Base-by-base conservation (phyloP, 139 green algal genomes). In the Ettlia oleoabundans region DNA sequence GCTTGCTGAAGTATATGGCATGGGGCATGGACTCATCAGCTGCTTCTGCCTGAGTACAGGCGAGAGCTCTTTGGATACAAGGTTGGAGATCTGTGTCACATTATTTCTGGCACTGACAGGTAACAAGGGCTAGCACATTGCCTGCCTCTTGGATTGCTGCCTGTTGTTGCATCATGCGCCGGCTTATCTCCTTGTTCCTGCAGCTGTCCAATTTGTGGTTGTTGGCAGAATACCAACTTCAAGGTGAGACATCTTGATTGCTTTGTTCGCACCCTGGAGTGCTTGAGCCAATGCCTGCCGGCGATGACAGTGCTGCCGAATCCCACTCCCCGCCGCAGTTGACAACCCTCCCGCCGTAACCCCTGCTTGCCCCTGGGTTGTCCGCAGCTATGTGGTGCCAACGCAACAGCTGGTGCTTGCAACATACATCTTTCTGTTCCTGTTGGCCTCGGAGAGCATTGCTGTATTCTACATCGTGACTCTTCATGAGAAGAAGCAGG, bases 191-290 rank as follows among this genome's bases (percentile, higher is more conserved):
- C 1, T 62, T 82, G 8, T 82, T 82, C 76, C 61, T 82, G 40
- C 38, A 43, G 75, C 75, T 10, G 75, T 80, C 33, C 75, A 82
- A 35, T 82, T 82, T 76, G 77, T 82, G 63, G n/a, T 82, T 55
- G 51, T 47, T 15, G 43, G 32, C 33, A 24, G 32, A 4, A n/a
- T 66, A 10, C 77, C 77, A 8, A 64, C 42, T 24, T 53, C 64
- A 8, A 75, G 67, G 33, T 75, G 41, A 22, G 13, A 32, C 13
- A 58, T 30, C n/a, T 43, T n/a, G n/a, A n/a, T n/a, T n/a, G n/a
- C n/a, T n/a, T n/a, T n/a, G n/a, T n/a, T n/a, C n/a, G n/a, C n/a
- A n/a, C n/a, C n/a, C n/a, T n/a, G n/a, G n/a, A n/a, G n/a, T n/a
- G n/a, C n/a, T n/a, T n/a, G n/a, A n/a, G n/a, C n/a, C n/a, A n/a